These are phyloP conservation scores for Wickerhamiella brachini DNA, from an alignment of 805 yeast species.

Conservation along the genomic window DNA sequence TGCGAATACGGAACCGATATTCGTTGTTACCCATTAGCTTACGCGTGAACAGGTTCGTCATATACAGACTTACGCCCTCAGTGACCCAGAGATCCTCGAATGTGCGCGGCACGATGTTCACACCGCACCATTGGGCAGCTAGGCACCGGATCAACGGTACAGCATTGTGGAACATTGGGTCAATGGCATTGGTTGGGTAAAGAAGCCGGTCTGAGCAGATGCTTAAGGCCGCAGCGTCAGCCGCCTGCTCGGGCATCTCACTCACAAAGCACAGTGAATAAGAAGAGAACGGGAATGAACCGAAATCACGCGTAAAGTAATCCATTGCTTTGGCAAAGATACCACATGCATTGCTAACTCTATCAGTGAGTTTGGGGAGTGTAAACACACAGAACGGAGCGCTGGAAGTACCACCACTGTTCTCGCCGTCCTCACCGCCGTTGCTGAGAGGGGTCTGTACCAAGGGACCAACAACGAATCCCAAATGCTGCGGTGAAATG, in stretches of 20 bases:
- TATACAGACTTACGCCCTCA: conserved; percentile 68
- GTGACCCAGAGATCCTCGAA: conserved; percentile 83
- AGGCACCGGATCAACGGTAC: conserved; percentile 54
- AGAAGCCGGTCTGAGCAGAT: conserved; percentile 46
- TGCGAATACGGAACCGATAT: conserved; percentile 55
- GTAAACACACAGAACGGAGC: conserved; percentile 15
- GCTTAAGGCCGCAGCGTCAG: conserved; percentile 64
- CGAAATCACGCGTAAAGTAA: conserved; percentile 73
- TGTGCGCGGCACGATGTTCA: conserved; percentile 69
- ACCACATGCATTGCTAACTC: conserved; percentile 51
- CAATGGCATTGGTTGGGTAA: conserved; percentile 62
- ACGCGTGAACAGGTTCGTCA: conserved; percentile 60
- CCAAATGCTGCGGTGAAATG: conserved; percentile 84
- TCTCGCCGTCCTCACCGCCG: conserved; percentile 25
- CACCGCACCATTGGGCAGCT: conserved; percentile 87
- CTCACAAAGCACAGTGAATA: conserved; percentile 60
- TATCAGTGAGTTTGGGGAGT: conserved; percentile 26
- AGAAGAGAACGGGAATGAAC: conserved; percentile 82
- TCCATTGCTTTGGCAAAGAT: conserved; percentile 70
- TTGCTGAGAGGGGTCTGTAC: conserved; percentile 40
- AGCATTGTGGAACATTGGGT: conserved; percentile 60
- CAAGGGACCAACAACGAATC: conserved; percentile 90
- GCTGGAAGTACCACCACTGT: conserved; percentile 16
- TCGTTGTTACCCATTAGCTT: conserved; percentile 74
- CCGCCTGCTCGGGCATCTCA: conserved; percentile 30